These are phyloP conservation scores for Aspergillus caelatus DNA, from an alignment of 2,329 filamentous ascomycete genomes.

Conservation along the genomic window DNA sequence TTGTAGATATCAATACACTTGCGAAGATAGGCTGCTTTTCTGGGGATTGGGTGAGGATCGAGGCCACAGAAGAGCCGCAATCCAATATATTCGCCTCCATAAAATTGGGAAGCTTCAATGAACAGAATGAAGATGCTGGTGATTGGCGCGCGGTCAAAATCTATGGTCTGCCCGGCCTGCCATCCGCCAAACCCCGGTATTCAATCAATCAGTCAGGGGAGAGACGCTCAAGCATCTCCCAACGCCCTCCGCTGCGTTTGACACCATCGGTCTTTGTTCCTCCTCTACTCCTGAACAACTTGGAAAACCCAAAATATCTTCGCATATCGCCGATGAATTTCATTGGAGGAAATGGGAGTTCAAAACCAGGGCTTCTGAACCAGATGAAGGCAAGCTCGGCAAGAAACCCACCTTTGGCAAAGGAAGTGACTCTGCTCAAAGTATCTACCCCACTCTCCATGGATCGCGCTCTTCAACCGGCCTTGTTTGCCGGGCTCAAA, in stretches of 20 bases:
- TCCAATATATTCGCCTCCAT: constrained; percentile 62
- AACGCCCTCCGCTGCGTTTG: constrained; percentile 45
- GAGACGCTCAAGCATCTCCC: constrained; percentile 59
- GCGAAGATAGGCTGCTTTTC: constrained; percentile 95
- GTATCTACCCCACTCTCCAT: constrained; percentile 87
- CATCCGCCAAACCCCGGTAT: constrained; percentile 58
- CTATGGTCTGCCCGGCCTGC: constrained; percentile 76
- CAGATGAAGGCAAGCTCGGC: constrained; percentile 47
- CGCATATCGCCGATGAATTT: constrained; percentile 67
- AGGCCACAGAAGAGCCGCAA: constrained; percentile 71
- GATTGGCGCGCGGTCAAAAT: constrained; percentile 87
- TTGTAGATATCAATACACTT: constrained; percentile 83
- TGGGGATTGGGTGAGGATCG: constrained; percentile 91
- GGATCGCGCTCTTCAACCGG: constrained; percentile 81
- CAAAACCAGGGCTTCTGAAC: constrained; percentile 61
- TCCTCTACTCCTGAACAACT: constrained; percentile 82
- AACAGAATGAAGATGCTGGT: constrained; percentile 58
- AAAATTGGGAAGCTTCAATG: constrained; percentile 57
- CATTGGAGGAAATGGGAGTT: constrained; percentile 41
- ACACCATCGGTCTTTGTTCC: constrained; percentile 75
- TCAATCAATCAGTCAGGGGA: constrained; percentile 54
- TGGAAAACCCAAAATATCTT: constrained; percentile 76
- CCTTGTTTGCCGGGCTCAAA: constrained; percentile 83
- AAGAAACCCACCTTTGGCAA: constrained; percentile 62
- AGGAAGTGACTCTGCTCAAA: constrained; percentile 84